These are phyloP conservation scores for Leptomonas pyrrhocoris DNA, from an alignment of 208 protist species.

Conservation along the genomic window DNA sequence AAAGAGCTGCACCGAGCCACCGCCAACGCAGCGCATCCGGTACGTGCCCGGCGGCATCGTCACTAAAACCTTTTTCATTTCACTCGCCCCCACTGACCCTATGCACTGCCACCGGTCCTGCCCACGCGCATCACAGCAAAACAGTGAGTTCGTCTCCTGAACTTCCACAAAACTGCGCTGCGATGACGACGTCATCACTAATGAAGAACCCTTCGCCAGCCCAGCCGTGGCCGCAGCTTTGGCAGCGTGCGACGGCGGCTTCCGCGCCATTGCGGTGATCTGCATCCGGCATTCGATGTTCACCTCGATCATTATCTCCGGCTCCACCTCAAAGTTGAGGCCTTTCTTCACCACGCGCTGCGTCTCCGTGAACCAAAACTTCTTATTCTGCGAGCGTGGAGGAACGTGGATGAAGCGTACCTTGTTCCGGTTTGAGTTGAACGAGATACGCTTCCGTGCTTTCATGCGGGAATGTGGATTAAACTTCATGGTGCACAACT, in stretches of 20 bases:
- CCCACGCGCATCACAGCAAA: slow-evolving; percentile 3
- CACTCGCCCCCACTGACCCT: slow-evolving; percentile 31
- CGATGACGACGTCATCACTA: slow-evolving; percentile 16
- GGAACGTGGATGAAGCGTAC: slow-evolving; percentile 78
- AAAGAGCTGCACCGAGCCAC: slow-evolving; percentile 64
- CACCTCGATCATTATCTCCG: slow-evolving; percentile 59
- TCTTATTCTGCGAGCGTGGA: slow-evolving; percentile 68
- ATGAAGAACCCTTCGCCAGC: slow-evolving; percentile 8
- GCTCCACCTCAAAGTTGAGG: slow-evolving; percentile 75
- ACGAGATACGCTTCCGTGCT: slow-evolving; percentile 55
- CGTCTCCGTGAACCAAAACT: slow-evolving; percentile 85
- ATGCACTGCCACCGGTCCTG: slow-evolving; percentile 38
- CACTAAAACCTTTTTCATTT: slow-evolving; percentile 50
- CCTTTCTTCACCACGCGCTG: slow-evolving; percentile 77
- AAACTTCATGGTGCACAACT: slow-evolving; percentile 1
- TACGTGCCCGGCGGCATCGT: slow-evolving; percentile 73
- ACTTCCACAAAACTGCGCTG: slow-evolving; percentile 41
- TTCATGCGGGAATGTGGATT: slow-evolving; percentile 17
- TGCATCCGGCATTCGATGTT: slow-evolving; percentile 78
- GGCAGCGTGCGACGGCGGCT: slow-evolving; percentile 16
- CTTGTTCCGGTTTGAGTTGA: slow-evolving; percentile 65
- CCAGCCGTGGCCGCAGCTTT: neutral
- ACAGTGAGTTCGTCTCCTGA: slow-evolving; percentile 35
- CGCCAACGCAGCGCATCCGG: slow-evolving; percentile 57
- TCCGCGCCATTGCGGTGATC: slow-evolving; percentile 53